Conservation (phyloP, 148 eudicot genomes). For the Salicornia ramosissima region DNA sequence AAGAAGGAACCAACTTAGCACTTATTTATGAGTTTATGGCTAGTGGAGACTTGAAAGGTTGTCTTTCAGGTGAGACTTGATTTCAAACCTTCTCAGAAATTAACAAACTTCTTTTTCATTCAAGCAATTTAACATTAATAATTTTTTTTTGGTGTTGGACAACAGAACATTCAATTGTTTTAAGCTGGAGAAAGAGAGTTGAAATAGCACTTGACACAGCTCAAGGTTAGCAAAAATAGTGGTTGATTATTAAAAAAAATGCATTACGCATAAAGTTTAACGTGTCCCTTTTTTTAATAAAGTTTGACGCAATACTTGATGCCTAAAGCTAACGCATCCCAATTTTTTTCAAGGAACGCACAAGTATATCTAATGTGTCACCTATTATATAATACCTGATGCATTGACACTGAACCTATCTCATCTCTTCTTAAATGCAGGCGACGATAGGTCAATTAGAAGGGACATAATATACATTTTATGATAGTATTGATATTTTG, state of each 20-base stretch:
- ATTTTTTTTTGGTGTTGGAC: neutral
- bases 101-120: neutral
- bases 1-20: constrained; percentile 35
- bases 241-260: neutral
- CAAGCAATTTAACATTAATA: too few relatives aligned
- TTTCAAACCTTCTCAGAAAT: neutral
- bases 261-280: too few relatives aligned
- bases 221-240: constrained; percentile 28
- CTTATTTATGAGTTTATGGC: constrained; percentile 54
- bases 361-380: too few relatives aligned
- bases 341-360: too few relatives aligned
- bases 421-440: too few relatives aligned
- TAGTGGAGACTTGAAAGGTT: constrained; percentile 34
- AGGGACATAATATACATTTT: too few relatives aligned
- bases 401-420: too few relatives aligned
- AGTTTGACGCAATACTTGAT: too few relatives aligned
- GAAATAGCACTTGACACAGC: constrained; percentile 41
- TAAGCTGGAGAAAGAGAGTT: constrained; percentile 47
- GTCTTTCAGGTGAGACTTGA: constrained; percentile 30
- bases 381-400: too few relatives aligned
- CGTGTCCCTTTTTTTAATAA: too few relatives aligned
- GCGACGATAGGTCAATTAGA: too few relatives aligned
- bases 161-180: constrained; percentile 19
- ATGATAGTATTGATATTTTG: neutral
- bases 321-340: too few relatives aligned